A percentile compares a stretch with the other conserved stretches of the same genome.
phyloP scores from a whole-genome alignment of 2,329 filamentous ascomycete species.

The Cryphonectria parasitica region DNA sequence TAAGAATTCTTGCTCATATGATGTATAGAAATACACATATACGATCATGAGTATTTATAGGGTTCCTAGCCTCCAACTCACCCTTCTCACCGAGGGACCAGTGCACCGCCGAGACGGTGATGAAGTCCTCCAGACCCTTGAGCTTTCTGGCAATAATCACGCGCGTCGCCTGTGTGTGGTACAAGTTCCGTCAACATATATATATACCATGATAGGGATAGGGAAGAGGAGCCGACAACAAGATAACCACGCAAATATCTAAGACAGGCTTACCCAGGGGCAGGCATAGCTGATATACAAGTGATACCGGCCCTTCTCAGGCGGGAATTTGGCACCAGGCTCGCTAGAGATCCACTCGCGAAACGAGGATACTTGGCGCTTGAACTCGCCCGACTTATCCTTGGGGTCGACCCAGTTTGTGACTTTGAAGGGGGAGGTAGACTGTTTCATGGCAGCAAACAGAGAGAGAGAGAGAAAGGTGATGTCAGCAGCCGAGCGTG shows the following conservation, averaged over 20 bases:
- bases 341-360: conserved; percentile 78
- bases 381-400: conserved; percentile 89
- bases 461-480: not conserved
- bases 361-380: conserved; percentile 83
- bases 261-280: conserved; percentile 67
- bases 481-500: not conserved
- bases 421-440: conserved; percentile 52
- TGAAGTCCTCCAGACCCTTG: conserved; percentile 87
- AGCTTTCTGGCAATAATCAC: conserved; percentile 85
- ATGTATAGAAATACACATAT: not conserved
- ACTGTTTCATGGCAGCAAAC: not conserved
- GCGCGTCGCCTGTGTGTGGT: conserved; percentile 67
- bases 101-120: conserved; percentile 81
- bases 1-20: not conserved
- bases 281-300: conserved; percentile 94
- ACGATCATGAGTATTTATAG: not conserved
- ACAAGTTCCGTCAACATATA: not conserved
- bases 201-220: not conserved
- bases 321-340: conserved; percentile 73
- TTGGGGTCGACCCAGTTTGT: conserved; percentile 81
- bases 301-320: conserved; percentile 90
- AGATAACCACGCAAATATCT: not conserved
- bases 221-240: not conserved
- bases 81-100: conserved; percentile 77
- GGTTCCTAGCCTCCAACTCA: conserved; percentile 30